Conservation (phyloP, 169 alveolate genomes). For the Cryptosporidium tyzzeri region DNA sequence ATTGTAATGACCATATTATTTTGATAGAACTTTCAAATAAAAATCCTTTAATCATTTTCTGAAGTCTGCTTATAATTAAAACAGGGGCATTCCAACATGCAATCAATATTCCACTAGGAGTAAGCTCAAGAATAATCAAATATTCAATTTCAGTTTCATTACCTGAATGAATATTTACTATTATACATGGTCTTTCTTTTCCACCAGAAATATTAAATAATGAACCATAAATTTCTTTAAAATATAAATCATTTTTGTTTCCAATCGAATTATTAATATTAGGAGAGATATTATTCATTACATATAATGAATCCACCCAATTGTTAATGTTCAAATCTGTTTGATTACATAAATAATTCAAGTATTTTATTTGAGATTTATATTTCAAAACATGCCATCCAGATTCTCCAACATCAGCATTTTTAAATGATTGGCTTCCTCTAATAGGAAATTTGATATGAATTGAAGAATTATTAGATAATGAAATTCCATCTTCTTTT, state of each 20-base stretch:
- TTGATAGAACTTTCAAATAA: background rate
- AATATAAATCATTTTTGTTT: background rate
- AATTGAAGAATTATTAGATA: background rate
- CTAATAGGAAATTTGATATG: background rate
- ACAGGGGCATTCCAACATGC: slow-evolving; percentile 39
- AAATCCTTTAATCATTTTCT: slow-evolving; percentile 1
- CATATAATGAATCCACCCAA: slow-evolving; percentile 66
- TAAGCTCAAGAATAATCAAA: slow-evolving; percentile 31
- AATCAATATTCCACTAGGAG: slow-evolving; percentile 42
- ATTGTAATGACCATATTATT: slow-evolving; percentile 33
- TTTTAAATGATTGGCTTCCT: background rate
- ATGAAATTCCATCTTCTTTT: slow-evolving; percentile 10
- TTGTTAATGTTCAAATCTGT: background rate
- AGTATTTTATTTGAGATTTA: slow-evolving; percentile 11
- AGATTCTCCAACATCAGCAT: slow-evolving; percentile 19
- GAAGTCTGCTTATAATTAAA: background rate
- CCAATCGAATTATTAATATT: background rate
- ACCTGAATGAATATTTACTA: slow-evolving; percentile 12
- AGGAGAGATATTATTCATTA: background rate
- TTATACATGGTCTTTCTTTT: slow-evolving; percentile 54
- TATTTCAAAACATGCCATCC: slow-evolving; percentile 70
- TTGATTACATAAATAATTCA: background rate
- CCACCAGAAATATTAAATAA: slow-evolving; percentile 51
- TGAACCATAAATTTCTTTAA: slow-evolving; percentile 1
- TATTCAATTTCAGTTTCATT: background rate